phyloP scores from a whole-genome alignment of 495 filamentous ascomycete species.

The Haplographium delicatum region DNA sequence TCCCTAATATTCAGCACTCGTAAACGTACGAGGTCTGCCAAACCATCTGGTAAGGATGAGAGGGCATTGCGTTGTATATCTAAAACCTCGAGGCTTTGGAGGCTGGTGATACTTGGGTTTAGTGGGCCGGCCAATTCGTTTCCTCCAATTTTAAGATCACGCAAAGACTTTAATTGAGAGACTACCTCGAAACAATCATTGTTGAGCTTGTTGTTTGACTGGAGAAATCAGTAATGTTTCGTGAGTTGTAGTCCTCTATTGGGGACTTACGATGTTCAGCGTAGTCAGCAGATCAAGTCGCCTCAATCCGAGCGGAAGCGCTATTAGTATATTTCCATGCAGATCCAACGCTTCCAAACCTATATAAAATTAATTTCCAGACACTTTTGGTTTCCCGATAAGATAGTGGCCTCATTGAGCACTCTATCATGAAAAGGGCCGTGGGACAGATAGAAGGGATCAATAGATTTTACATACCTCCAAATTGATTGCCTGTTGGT shows the following conservation, averaged over 20 bases:
- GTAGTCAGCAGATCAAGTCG: conserved; percentile 66
- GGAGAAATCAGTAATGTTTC: neutral
- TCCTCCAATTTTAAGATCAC: conserved; percentile 76
- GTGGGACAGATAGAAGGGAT: too few species aligned
- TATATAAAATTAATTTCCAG: neutral
- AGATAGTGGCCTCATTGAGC: too few species aligned
- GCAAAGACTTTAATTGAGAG: conserved; percentile 59
- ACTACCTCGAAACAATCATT: conserved; percentile 69
- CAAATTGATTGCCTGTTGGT: conserved; percentile 69
- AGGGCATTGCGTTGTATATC: conserved; percentile 80
- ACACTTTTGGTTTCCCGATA: too few species aligned
- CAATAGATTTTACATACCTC: conserved; percentile 41
- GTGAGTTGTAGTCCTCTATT: neutral
- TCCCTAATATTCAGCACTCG: conserved; percentile 70
- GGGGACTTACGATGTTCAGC: conserved; percentile 64
- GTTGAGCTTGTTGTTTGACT: conserved; percentile 75
- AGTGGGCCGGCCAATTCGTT: conserved; percentile 69
- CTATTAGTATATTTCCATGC: conserved; percentile 71
- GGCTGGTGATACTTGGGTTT: conserved; percentile 46
- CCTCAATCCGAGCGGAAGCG: conserved; percentile 70
- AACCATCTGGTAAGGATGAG: conserved; percentile 62
- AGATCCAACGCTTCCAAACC: conserved; percentile 72
- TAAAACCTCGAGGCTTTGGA: conserved; percentile 68
- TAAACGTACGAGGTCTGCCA: conserved; percentile 59
- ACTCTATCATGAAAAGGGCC: too few species aligned